Conservation (phyloP, 164 flowering plant genomes). For the grape (Vitis vinifera) region DNA sequence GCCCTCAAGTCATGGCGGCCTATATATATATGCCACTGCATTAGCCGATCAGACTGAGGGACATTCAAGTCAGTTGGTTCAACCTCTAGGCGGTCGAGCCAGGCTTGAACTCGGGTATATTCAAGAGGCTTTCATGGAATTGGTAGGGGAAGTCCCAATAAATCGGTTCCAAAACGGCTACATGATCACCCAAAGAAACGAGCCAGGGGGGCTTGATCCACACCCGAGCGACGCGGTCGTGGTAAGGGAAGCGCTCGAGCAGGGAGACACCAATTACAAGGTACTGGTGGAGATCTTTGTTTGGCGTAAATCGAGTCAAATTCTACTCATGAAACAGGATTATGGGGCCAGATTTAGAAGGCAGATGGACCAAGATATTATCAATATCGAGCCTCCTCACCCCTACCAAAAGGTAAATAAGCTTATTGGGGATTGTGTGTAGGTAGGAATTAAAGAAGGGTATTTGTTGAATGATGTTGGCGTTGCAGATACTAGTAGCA, state of each 20-base stretch:
- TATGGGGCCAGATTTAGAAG: slow-evolving; percentile 49
- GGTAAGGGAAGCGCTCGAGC: slow-evolving; percentile 51
- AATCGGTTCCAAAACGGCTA: slow-evolving; percentile 21
- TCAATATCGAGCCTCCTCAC: slow-evolving; percentile 50
- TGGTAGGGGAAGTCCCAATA: slow-evolving; percentile 53
- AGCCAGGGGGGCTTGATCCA: slow-evolving; percentile 49
- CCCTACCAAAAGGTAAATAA: slow-evolving; percentile 57
- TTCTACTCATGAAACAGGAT: slow-evolving; percentile 54
- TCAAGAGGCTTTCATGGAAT: slow-evolving; percentile 45
- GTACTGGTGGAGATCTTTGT: slow-evolving; percentile 61
- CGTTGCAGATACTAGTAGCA: slow-evolving; percentile 56
- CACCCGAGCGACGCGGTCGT: slow-evolving; percentile 58
- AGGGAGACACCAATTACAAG: slow-evolving; percentile 34
- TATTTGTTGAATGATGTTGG: background rate
- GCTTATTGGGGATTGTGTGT: no score
- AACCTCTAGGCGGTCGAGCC: slow-evolving; percentile 28
- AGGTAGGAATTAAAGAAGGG: background rate
- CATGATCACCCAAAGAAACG: slow-evolving; percentile 14
- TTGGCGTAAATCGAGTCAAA: slow-evolving; percentile 69
- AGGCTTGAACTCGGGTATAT: slow-evolving; percentile 35
- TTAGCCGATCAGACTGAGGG: background rate
- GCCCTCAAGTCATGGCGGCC: slow-evolving; percentile 18
- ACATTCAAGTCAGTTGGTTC: slow-evolving; percentile 42
- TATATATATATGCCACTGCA: background rate
- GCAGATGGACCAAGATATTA: slow-evolving; percentile 61